Evolutionary conservation across 257 asterid genomes (phyloP), one percentile per base, ranked within the genome.

Genomic region (Nicotiana knightiana): DNA sequence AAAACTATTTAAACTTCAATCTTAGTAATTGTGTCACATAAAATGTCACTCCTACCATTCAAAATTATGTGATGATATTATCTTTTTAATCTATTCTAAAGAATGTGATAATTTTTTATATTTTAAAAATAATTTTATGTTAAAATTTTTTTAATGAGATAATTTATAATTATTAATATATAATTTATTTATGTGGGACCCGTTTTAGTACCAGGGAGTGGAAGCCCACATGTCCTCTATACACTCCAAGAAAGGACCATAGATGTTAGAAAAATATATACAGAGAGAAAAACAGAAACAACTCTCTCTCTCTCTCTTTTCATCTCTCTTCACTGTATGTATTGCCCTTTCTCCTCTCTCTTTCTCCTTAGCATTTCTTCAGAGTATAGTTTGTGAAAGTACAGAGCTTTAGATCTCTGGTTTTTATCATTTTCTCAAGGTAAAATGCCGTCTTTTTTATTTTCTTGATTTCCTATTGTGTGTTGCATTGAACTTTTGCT

Each of bases 161-260:
- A 43, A 43, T 7, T 43, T 43, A 43, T 43, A 43, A 43, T 43
- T 43, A 43, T 8, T 7, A 43, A 43, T 43, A 43, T 43, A 43
- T 0, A 43, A 7, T 43, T 43, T 8, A 43, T 7, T 7, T 43
- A 53, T 2, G 62, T 48, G 64, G 80, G 80, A 51, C 80, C 80
- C 80, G 13, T 28, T 73, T 15, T 4, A 51, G 10, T 75, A 4
- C 3, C 39, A 28, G 30, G 80, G 46, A 51, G 48, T 75, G 64
- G 80, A 28, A 26, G 63, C 80, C 80, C 80, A 75, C 80, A 75
- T 75, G 80, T 28, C 79, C 43, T 75, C 80, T 75, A 75, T 75
- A 75, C 80, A 75, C 53, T 51, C 64, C 80, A 75, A 75, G 64
- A 53, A 75, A 28, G 64, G 21, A 75, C 80, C 46, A 51, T 75